Conservation (phyloP, 2,329 filamentous ascomycete genomes). For the Cercospora janseana region DNA sequence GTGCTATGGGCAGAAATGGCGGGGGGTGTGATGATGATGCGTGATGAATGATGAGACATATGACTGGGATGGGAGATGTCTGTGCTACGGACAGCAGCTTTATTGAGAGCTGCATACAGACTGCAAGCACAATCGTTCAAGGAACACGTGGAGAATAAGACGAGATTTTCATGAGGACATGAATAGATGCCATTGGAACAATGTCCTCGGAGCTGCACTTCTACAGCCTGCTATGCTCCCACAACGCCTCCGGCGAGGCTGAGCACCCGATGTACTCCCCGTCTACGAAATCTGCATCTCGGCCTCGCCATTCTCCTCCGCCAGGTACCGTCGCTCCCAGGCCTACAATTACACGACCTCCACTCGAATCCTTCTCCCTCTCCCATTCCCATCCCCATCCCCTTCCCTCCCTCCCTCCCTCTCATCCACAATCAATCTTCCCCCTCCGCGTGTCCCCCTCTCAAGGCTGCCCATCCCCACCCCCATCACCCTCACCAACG, state of each 20-base stretch:
- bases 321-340: neutral
- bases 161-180: no score
- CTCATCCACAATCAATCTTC: neutral
- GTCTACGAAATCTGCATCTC: no score
- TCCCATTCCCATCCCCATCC: neutral
- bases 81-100: no score
- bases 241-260: no score
- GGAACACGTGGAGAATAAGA: no score
- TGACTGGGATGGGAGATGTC: neutral
- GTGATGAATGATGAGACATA: neutral
- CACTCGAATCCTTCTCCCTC: no score
- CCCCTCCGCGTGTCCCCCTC: neutral
- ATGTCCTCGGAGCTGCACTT: no score
- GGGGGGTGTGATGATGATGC: neutral
- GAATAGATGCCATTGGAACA: no score
- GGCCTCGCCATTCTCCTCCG: neutral
- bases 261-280: no score
- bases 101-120: no score
- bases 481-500: neutral
- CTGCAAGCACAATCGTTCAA: no score
- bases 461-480: neutral
- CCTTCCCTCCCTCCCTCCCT: neutral
- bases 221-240: no score
- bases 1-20: neutral
- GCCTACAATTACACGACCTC: neutral